Conservation (phyloP, 768 basidiomycete species). For the Tricholomella constricta region DNA sequence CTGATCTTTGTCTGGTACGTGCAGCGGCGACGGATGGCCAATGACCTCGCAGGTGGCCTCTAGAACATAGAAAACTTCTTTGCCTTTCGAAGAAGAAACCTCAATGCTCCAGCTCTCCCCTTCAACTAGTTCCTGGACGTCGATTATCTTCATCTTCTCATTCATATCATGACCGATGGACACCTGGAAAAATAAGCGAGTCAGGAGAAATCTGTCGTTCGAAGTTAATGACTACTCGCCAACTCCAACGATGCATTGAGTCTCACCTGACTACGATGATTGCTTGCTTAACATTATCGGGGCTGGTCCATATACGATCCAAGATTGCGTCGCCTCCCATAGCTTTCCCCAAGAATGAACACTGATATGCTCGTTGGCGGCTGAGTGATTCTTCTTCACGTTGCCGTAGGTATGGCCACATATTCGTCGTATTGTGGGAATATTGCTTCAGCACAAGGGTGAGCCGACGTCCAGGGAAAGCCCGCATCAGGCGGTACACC, state of each 20-base stretch:
- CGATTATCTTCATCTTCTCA: conserved; percentile 36
- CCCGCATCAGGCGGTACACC: conserved; percentile 41
- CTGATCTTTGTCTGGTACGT: neutral
- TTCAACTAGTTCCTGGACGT: conserved; percentile 52
- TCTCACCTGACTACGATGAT: conserved; percentile 56
- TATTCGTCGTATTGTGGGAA: conserved; percentile 51
- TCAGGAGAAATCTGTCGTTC: conserved; percentile 58
- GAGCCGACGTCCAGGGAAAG: conserved; percentile 55
- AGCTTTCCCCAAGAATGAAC: conserved; percentile 51
- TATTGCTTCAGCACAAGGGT: conserved; percentile 37
- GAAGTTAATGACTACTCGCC: neutral
- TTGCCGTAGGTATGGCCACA: conserved; percentile 70
- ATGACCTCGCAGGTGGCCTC: conserved; percentile 77
- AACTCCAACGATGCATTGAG: neutral
- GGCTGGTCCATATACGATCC: conserved; percentile 55
- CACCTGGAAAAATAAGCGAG: conserved; percentile 61
- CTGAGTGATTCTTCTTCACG: conserved; percentile 45
- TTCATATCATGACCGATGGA: conserved; percentile 50
- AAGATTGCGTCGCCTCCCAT: conserved; percentile 41
- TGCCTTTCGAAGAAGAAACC: conserved; percentile 22
- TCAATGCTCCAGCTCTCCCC: conserved; percentile 65
- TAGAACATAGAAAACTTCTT: conserved; percentile 55
- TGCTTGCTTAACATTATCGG: conserved; percentile 59
- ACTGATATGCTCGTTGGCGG: conserved; percentile 41
- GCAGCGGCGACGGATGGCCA: conserved; percentile 35